A percentile compares a stretch with the other conserved stretches of the same genome.
Evolutionary conservation across 2,329 filamentous ascomycete genomes (phyloP).

Genomic region (Fusarium hostae): DNA sequence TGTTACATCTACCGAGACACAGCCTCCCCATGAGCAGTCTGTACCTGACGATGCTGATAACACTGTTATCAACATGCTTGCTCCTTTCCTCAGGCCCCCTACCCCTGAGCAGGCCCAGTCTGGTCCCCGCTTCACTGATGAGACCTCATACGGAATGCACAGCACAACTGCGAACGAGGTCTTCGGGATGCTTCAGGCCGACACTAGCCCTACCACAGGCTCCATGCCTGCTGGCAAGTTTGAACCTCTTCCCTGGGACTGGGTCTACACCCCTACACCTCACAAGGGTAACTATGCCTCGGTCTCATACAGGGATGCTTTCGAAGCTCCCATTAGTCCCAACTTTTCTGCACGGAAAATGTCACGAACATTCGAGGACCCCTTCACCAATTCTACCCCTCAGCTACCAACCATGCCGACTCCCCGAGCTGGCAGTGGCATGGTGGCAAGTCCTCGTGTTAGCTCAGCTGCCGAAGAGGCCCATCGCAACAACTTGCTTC

Average conservation of each 20-base stretch:
- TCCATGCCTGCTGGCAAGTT: conserved; percentile 49
- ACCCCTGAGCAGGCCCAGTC: conserved; percentile 52
- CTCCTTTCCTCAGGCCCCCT: conserved; percentile 60
- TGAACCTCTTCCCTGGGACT: conserved; percentile 61
- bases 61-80: conserved; percentile 60
- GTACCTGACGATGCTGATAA: conserved; percentile 49
- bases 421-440: conserved; percentile 22
- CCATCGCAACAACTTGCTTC: conserved; percentile 51
- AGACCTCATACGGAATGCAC: conserved; percentile 67
- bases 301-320: conserved; percentile 41
- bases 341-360: conserved; percentile 37
- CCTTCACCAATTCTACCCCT: conserved; percentile 46
- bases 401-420: conserved; percentile 22
- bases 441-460: conserved; percentile 33
- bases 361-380: conserved; percentile 45
- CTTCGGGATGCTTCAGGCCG: conserved; percentile 55
- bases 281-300: conserved; percentile 37
- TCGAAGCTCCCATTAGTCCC: conserved; percentile 42
- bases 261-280: conserved; percentile 56
- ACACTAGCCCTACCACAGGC: conserved; percentile 45
- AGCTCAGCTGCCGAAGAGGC: conserved; percentile 43
- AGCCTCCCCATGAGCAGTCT: conserved; percentile 17
- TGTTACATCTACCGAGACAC: conserved; percentile 10
- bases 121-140: conserved; percentile 48
- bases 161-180: conserved; percentile 62